Evolutionary conservation across 1,284 basidiomycete genomes (phyloP), one percentile per base, ranked within the genome.

Genomic region (Anthracocystis panici-leucophaei): DNA sequence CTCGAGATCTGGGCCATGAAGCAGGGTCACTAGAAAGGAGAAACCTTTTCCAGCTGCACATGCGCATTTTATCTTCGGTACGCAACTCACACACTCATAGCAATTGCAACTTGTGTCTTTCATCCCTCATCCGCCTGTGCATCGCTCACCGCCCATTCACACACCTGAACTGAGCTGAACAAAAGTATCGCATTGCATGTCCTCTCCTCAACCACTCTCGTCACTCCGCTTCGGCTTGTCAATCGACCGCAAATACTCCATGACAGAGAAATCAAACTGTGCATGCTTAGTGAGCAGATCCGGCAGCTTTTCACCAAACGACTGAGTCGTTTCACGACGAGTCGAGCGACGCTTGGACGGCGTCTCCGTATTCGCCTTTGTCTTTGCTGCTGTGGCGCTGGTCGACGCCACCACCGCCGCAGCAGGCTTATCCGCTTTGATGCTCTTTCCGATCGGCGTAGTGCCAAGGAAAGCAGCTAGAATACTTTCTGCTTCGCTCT

Each of bases 1-100:
- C 63, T 83, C 9, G 82, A 83, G 61, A 78, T 83, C 38, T 83
- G 81, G 81, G 78, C 78, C 31, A 72, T 82, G 72, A 79, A 75
- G 52, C 69, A 74, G 40, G 57, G 60, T 23, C 70, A 56, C 20
- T 73, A 44, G 18, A 44, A 5, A 27, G 27, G 27, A 27, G 27
- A 3, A 27, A n/a, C n/a, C n/a, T n/a, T n/a, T n/a, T n/a, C n/a
- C n/a, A n/a, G n/a, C n/a, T n/a, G n/a, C n/a, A n/a, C n/a, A n/a
- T n/a, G n/a, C n/a, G n/a, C n/a, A n/a, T n/a, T n/a, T n/a, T n/a
- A n/a, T n/a, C n/a, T n/a, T n/a, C n/a, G n/a, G n/a, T 7, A 27
- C 7, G 27, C 27, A 27, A 27, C 27, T 27, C 27, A 4, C 27
- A 27, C 27, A 27, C 27, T 27, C 27, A 27, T 27, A 27, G 27